Evolutionary conservation across 192 early-diverging fungal species (phyloP), one percentile per base, ranked within the genome.

Genomic region (Backusella macrospora): DNA sequence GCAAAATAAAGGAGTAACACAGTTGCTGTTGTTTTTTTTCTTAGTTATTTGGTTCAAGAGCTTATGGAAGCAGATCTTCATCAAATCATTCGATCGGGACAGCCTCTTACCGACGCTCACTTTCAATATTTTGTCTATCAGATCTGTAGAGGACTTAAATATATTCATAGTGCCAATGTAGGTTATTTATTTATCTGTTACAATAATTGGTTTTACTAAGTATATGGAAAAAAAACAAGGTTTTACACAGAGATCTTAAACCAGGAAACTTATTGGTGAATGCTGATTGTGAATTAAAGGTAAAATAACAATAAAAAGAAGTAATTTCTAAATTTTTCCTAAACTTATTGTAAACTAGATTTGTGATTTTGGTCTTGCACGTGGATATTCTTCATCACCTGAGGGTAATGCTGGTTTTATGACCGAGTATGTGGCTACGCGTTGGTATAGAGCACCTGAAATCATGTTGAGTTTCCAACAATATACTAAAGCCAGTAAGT

Each of bases 361-460:
- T 76, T 96, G 95, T 81, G 96, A 98, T 77, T 98, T 98, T 89
- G 96, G 96, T 1, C 85, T 98, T 47, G 96, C 96, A 26, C 91
- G 95, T 70, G 92, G 93, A 16, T 87, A 90, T 70, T 86, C 89
- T 37, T 89, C 92, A 68, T 85, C 87, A 5, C 82, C 82, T 42
- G 91, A 90, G 45, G 81, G 80, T 42, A 86, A 92, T 68, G 86
- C 89, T 66, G 93, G 93, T 5, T 94, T 93, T 70, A 95, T 97
- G 91, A 97, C 96, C 14, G 95, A 97, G 79, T 97, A 97, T 75
- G 95, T 97, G 29, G 94, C 95, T 15, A 97, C 96, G 21, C 78
- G 96, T 79, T 97, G 95, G 94, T 97, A 96, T 82, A 88, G 96
- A 37, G 93, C 96, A 10, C 96, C 96, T 23, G 96, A 97, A 77